Evolutionary conservation across 2,329 filamentous ascomycete genomes (phyloP).

Genomic region (Sporothrix brasiliensis): DNA sequence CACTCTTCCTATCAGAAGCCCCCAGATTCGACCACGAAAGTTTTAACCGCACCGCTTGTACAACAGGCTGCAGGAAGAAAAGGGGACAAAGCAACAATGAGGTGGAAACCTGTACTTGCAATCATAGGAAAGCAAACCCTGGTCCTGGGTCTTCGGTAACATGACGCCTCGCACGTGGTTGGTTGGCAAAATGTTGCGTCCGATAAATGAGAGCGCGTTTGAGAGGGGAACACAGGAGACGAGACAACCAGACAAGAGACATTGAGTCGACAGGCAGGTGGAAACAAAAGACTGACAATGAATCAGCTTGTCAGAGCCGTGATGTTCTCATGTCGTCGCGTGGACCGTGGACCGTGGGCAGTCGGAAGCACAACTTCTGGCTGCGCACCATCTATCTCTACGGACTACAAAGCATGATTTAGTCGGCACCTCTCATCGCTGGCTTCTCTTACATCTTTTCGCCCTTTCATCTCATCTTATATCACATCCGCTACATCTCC

Average conservation of each 20-base stretch:
- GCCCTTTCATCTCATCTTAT: not conserved
- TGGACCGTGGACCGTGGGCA: not conserved
- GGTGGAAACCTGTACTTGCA: not conserved
- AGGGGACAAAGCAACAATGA: not conserved
- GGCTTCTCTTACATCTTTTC: not conserved
- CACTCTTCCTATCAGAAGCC: not conserved
- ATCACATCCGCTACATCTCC: not conserved
- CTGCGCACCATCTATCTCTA: not conserved
- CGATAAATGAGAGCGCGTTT: conserved; percentile 12
- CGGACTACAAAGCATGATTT: not conserved
- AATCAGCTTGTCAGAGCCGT: conserved; percentile 2
- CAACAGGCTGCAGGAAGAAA: not conserved
- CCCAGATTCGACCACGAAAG: conserved; percentile 6
- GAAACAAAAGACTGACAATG: not conserved
- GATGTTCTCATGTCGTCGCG: not conserved
- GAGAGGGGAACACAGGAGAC: not conserved
- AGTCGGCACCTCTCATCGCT: too few relatives aligned
- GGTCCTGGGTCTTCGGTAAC: conserved; percentile 14
- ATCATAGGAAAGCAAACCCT: not conserved
- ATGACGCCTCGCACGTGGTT: conserved; percentile 1
- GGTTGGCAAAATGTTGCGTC: conserved; percentile 5
- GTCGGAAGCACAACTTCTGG: not conserved
- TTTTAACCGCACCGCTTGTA: conserved; percentile 1
- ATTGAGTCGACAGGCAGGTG: not conserved
- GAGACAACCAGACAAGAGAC: not conserved